A percentile compares a stretch with the other conserved stretches of the same genome.
phyloP scores from a whole-genome alignment of 1,139 yeast genomes.

The Suhomyces bolitotheri region DNA sequence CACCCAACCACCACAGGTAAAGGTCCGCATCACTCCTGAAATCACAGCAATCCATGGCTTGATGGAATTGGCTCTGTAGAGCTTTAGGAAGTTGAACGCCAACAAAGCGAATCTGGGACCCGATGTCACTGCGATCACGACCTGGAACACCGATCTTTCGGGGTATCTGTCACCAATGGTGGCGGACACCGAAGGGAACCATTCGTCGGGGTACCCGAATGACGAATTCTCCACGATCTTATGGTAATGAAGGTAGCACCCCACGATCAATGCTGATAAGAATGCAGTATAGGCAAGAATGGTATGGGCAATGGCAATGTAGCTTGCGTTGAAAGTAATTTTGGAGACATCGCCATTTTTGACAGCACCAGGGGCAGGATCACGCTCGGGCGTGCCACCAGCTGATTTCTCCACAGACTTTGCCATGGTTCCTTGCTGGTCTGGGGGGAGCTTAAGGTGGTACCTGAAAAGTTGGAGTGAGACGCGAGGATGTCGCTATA shows the following conservation, averaged over 20 bases:
- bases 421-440: not conserved
- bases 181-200: slow-evolving; percentile 98
- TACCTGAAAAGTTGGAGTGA: not conserved
- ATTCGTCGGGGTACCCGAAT: slow-evolving; percentile 92
- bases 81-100: slow-evolving; percentile 54
- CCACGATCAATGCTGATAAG: slow-evolving; percentile 69
- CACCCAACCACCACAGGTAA: slow-evolving; percentile 98
- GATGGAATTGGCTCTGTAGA: slow-evolving; percentile 38
- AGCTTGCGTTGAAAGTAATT: slow-evolving; percentile 54
- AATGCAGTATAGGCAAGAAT: slow-evolving; percentile 72
- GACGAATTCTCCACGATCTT: slow-evolving; percentile 86
- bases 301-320: slow-evolving; percentile 71
- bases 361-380: not conserved
- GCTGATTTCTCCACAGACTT: not conserved
- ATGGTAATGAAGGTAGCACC: slow-evolving; percentile 71
- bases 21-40: slow-evolving; percentile 76
- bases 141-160: slow-evolving; percentile 88
- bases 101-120: slow-evolving; percentile 85
- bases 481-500: too few species aligned
- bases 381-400: not conserved
- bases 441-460: not conserved
- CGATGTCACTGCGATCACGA: slow-evolving; percentile 74
- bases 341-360: slow-evolving; percentile 1
- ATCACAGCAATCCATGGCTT: slow-evolving; percentile 47
- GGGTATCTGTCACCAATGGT: slow-evolving; percentile 97